Conservation (phyloP, 2,329 filamentous ascomycete genomes). For the Coniochaeta hoffmannii region DNA sequence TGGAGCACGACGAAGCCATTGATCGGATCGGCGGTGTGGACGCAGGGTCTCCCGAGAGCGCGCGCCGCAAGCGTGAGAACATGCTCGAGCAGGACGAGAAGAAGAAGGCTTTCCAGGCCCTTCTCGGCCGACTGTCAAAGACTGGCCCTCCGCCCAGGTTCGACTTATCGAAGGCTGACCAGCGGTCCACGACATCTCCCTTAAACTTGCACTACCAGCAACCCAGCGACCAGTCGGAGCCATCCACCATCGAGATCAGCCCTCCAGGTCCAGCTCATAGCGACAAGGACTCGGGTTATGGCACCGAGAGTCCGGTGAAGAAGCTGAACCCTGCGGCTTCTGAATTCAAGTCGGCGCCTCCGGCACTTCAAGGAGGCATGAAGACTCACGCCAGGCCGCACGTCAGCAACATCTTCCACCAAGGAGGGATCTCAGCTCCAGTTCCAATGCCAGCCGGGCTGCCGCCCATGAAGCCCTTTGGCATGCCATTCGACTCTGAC, state of each 20-base stretch:
- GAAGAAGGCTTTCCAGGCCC: not conserved
- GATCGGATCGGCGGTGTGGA: conserved; percentile 2
- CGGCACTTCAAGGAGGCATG: not conserved
- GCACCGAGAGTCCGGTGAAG: conserved; percentile 5
- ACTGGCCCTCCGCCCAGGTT: not conserved
- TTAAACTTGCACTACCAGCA: not conserved
- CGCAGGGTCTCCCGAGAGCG: not conserved
- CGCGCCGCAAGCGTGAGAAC: not conserved
- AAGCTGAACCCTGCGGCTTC: conserved; percentile 16
- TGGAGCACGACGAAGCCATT: conserved; percentile 1
- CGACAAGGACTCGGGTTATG: conserved; percentile 1
- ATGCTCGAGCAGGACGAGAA: not conserved
- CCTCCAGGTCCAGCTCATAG: not conserved
- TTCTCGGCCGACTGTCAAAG: not conserved
- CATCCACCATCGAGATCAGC: not conserved
- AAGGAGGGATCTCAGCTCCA: not conserved
- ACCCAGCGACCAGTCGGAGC: not conserved
- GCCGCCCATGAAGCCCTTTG: not conserved
- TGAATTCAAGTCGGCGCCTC: conserved; percentile 13
- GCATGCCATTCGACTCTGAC: not conserved
- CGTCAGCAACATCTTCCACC: not conserved
- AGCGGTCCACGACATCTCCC: not conserved
- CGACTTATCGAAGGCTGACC: not conserved
- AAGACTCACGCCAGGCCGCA: not conserved
- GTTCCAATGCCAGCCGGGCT: not conserved